Base-by-base conservation (phyloP, 805 yeast genomes). In the Ogataea thermomethanolica region DNA sequence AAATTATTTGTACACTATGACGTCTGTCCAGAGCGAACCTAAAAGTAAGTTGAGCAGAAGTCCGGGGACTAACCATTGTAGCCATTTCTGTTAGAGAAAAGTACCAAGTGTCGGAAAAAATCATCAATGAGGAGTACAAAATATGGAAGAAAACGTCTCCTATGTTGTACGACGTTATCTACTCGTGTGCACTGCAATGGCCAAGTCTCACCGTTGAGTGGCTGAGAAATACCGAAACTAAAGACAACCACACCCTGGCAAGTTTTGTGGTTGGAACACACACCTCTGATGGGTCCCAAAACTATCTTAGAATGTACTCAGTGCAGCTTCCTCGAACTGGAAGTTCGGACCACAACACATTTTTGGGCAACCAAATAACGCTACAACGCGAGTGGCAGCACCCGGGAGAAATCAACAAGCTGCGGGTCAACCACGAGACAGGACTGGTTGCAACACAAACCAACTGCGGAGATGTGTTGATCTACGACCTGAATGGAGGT, bases 141-240 rank as follows among this genome's bases (percentile, higher is more conserved):
- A 75, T 81, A 43, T 87, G 96, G 96, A 87, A 86, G 59, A 85
- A 86, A 54, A 76, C 91, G 2, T 81, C 84, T 10, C 95, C 95
- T 3, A 67, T 84, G 49, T 66, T 87, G 44, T 87, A 87, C 61
- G 85, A 81, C 50, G 74, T 82, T 46, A 67, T 87, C 33, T 80
- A 84, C 46, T 82, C 93, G 3, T 74, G 74, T 34, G 78, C 83
- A 7, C 65, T 80, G 20, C 73, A 78, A 37, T 80, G 80, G 76
- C 95, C 95, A 1, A 77, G 87, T 11, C 62, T 85, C 44, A 69
- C 89, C 0, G 73, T 84, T 12, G 77, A 81, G 49, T 84, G 88
- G 79, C 65, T 84, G 25, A 83, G 84, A 1, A 74, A 70, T 35
- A 47, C 33, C 21, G 45, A 51, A 40, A 5, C 5, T 17, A n/a